Base-by-base conservation (phyloP, 2,329 filamentous ascomycete genomes). In the Geosmithia putterillii region DNA sequence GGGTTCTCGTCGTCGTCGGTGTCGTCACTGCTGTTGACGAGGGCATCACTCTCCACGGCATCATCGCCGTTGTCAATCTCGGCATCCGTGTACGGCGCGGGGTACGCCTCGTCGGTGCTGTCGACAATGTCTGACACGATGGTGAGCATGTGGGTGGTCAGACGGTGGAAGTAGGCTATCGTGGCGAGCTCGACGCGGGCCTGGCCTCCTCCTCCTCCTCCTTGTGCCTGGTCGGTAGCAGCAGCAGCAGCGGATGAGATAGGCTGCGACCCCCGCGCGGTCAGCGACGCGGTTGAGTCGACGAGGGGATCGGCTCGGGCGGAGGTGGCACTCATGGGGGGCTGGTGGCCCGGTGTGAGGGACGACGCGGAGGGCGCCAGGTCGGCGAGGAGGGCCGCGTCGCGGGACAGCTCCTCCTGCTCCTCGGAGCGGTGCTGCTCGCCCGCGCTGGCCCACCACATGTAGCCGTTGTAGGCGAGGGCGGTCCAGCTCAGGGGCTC, bases 381-480 rank as follows among this genome's bases (percentile, higher is more conserved):
- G 42, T 77, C 74, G 0, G 70, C 70, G 4, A 81, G 66, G 3
- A 82, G 67, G 3, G 69, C 60, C 7, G 69, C 65, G 52, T 82
- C 79, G 39, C 66, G 68, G 39, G 65, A 69, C 41, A 63, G 57
- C 51, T 79, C 75, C 50, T 81, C 77, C 18, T 74, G 69, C 48
- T 80, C 73, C 42, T 77, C 74, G 41, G 74, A 69, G 17, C 73
- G 69, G 7, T 74, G 66, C 58, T 82, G 76, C 61, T 92, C 86
- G 45, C 85, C 86, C 0, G 86, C 84, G 15, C 81, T 86, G 2
- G 86, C 85, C 86, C 86, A 92, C 86, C 86, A 92, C 74, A 90
- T 86, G 65, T 90, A 89, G 20, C 83, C 81, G 44, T 76, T 78
- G 61, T 90, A 92, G 5, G 86, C 86, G 21, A 90, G 73, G 1